A percentile compares a stretch with the other conserved stretches of the same genome.
Evolutionary conservation across 75 land plant genomes (phyloP).

Genomic region (Sequoia sempervirens): DNA sequence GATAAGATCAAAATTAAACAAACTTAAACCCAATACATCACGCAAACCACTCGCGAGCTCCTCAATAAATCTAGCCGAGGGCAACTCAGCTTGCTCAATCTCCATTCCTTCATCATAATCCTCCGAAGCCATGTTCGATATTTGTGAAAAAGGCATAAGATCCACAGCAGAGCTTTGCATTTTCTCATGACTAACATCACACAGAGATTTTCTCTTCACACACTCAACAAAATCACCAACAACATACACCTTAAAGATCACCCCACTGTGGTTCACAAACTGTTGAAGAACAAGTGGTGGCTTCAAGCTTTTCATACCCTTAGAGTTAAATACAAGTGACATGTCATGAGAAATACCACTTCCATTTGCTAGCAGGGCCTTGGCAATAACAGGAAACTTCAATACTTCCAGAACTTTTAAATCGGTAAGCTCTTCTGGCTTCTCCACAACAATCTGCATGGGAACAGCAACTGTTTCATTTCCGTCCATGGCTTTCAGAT

Average conservation of each 20-base stretch:
- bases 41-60: conserved; percentile 41
- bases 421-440: conserved; percentile 9
- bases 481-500: conserved; percentile 15
- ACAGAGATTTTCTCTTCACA: conserved; percentile 43
- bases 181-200: conserved; percentile 40
- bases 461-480: conserved; percentile 35
- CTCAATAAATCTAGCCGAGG: conserved; percentile 31
- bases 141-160: conserved; percentile 45
- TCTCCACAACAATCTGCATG: conserved; percentile 35
- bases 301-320: conserved; percentile 27
- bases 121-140: conserved; percentile 38
- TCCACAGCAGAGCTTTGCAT: conserved; percentile 20
- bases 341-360: conserved; percentile 45
- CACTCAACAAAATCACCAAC: conserved; percentile 47
- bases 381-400: conserved; percentile 53
- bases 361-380: conserved; percentile 54
- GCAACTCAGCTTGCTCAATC: conserved; percentile 34
- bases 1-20: conserved; percentile 65
- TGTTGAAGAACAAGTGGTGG: conserved; percentile 52
- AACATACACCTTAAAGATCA: conserved; percentile 59
- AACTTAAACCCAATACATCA: conserved; percentile 29
- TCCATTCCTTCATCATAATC: conserved; percentile 13
- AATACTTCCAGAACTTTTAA: conserved; percentile 11
- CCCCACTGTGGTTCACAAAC: conserved; percentile 56
- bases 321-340: conserved; percentile 38